Base-by-base conservation (phyloP, 805 yeast genomes). In the Metschnikowia reukaufii region DNA sequence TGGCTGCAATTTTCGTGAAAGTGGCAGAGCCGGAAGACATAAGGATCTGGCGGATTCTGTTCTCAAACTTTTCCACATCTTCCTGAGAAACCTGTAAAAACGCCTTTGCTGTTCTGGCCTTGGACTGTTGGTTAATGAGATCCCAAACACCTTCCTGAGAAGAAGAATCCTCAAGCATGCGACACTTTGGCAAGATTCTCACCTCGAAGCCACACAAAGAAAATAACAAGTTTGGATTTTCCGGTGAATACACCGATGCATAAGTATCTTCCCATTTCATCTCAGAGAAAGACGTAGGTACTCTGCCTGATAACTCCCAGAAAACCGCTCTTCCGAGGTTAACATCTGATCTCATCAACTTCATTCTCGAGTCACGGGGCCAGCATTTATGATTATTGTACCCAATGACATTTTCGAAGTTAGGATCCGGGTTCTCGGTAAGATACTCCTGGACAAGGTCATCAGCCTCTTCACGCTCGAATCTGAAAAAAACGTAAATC, bases 11-110 rank as follows among this genome's bases (percentile, higher is more conserved):
- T 62, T 90, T 94, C 0, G 97, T 86, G 65, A 94, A 94, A 0
- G 99, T 88, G 0, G 97, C 84, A 0, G 97, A 88, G 0, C 99
- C 99, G 0, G 97, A 86, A 1, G 96, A 84, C 96, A 94, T 88
- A 56, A 94, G 74, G 41, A 94, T 83, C 59, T 92, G 96, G 27
- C 97, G 77, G 33, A 94, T 84, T 45, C 96, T 76, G 61, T 86
- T 87, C 54, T 86, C 83, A 70, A 94, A 94, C 38, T 78, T 78
- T 21, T 83, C 86, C 35, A 94, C 83, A 42, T 86, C 96, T 39
- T 80, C 88, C 37, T 82, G 82, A 0, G 96, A 78, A 0, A 94
- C 98, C 57, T 88, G 86, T 45, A 94, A 70, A 60, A 70, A 88
- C 0, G 97, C 98, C 56, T 82, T 83, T 0, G 97, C 96, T 0